Conservation (phyloP, 352 stramenopile genomes). For the Aphanomyces invadans region DNA sequence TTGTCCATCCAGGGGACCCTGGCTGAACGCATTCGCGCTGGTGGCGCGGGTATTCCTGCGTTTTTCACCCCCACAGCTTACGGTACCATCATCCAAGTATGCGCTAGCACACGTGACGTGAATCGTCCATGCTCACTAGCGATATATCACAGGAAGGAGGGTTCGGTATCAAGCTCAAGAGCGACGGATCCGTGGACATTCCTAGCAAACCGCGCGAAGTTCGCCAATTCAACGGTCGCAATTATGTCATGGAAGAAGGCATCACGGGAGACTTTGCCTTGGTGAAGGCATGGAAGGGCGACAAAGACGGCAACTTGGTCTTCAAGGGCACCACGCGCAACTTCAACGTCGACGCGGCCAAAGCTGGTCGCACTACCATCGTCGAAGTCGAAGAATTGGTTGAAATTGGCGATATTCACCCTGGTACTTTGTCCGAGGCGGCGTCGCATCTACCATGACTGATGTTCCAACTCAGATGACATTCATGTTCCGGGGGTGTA, state of each 20-base stretch:
- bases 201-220: constrained; percentile 59
- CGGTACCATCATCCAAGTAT: constrained; percentile 84
- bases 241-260: constrained; percentile 95
- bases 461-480: too few relatives aligned
- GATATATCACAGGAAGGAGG: constrained; percentile 52
- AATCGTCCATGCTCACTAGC: background rate
- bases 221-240: constrained; percentile 71
- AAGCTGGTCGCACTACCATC: constrained; percentile 90
- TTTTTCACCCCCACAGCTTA: constrained; percentile 95
- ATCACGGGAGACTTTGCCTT: constrained; percentile 91
- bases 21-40: constrained; percentile 87
- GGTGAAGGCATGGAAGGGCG: constrained; percentile 94
- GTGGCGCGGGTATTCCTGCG: constrained; percentile 90
- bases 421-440: constrained; percentile 30
- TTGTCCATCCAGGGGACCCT: constrained; percentile 72
- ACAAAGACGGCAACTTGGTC: constrained; percentile 94
- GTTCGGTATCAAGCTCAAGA: constrained; percentile 68
- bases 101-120: constrained; percentile 3
- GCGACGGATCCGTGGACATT: constrained; percentile 60
- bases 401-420: constrained; percentile 87
- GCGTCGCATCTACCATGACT: background rate
- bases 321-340: constrained; percentile 94
- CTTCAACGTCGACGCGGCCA: constrained; percentile 94
- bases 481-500: constrained; percentile 95
- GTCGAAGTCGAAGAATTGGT: constrained; percentile 95